Evolutionary conservation across 495 filamentous ascomycete species (phyloP), one percentile per base, ranked within the genome.

Genomic region (Chaetomidium leptoderma): DNA sequence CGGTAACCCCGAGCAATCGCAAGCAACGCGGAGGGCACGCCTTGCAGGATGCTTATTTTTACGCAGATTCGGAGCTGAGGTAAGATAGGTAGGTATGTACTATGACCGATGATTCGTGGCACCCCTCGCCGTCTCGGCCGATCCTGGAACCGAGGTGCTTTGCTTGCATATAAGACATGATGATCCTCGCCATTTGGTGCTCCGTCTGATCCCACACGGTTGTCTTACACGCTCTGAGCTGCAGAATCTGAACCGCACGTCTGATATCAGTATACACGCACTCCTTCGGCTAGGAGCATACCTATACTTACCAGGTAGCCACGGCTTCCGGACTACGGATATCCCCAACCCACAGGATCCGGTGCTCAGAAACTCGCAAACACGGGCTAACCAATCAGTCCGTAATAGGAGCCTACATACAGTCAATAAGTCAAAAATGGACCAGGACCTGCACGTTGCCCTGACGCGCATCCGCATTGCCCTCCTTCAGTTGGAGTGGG

Each of bases 401-500:
- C 8, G 46, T 35, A 21, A 33, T 48, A 17, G 11, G 21, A 10
- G 7, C 16, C 46, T 19, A 16, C 14, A 8, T 37, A 11, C 35
- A 37, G 35, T 16, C 35, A 37, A 37, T n/a, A n/a, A n/a, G 27
- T 17, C 37, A 7, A 32, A 52, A 51, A 67, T 58, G 45, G 60
- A 47, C 14, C 63, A 66, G 13, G 59, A 66, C 39, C 62, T 71
- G 10, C 64, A 68, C 58, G 53, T 63, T 40, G 55, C 67, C 44
- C 49, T 72, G 33, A 57, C 67, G 16, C 66, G 65, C 5, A 56
- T 72, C 27, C 70, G 70, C 55, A 63, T 72, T 51, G 68, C 69
- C 21, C 49, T 70, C 30, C 40, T 72, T 26, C 70, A 71, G 48
- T 67, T 64, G 29, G 63, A 71, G 70, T 72, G 30, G 55, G 70